phyloP scores from a whole-genome alignment of 176 grass and related monocot species.

The Zizania latifolia region DNA sequence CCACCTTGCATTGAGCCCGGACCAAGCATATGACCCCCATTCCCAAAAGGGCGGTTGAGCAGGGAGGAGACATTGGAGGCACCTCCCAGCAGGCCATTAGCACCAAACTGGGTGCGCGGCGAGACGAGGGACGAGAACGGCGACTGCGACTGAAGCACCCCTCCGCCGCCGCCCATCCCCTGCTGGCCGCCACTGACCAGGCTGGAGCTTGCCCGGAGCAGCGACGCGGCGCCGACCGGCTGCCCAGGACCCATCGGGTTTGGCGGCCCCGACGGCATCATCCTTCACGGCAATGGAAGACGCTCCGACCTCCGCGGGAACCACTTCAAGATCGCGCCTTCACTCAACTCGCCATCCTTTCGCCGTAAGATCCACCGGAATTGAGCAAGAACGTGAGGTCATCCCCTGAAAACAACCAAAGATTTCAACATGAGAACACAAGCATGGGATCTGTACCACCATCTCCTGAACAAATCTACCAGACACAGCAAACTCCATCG shows the following conservation, averaged over 20 bases:
- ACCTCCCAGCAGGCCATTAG: conserved; percentile 62
- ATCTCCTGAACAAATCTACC: neutral
- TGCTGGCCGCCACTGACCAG: conserved; percentile 53
- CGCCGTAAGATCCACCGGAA: conserved; percentile 27
- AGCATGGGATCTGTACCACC: conserved; percentile 16
- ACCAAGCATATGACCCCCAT: conserved; percentile 38
- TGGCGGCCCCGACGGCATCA: conserved; percentile 75
- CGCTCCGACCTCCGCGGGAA: neutral
- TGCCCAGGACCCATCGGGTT: conserved; percentile 73
- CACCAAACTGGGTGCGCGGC: conserved; percentile 59
- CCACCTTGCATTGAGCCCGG: conserved; percentile 34
- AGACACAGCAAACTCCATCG: neutral
- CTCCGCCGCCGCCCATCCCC: conserved; percentile 30
- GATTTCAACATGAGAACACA: conserved; percentile 11
- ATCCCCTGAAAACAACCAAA: conserved; percentile 23
- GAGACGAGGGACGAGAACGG: conserved; percentile 78
- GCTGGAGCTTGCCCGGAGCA: conserved; percentile 67
- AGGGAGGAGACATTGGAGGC: conserved; percentile 63
- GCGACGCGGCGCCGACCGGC: conserved; percentile 51
- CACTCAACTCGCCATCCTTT: conserved; percentile 17
- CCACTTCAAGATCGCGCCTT: conserved; percentile 12
- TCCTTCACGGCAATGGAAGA: conserved; percentile 32
- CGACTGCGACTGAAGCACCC: conserved; percentile 51
- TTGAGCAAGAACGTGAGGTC: neutral
- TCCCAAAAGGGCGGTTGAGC: conserved; percentile 50